Base-by-base conservation (phyloP, 495 filamentous ascomycete genomes). In the Penicillium simplicissimum region DNA sequence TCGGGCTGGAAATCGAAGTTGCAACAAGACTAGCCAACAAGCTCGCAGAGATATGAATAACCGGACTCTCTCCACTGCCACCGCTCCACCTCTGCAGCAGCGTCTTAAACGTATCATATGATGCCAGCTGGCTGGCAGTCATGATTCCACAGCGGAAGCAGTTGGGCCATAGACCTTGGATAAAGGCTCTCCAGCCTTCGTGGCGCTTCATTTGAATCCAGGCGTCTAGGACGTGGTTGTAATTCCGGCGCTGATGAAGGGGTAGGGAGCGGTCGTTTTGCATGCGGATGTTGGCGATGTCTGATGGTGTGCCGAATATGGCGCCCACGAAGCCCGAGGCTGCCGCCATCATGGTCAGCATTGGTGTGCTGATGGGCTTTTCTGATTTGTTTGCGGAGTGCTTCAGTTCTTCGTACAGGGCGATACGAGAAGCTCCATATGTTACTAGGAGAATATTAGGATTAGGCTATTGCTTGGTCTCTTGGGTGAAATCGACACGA, bases 231-330 rank as follows among this genome's bases (percentile, higher is more conserved):
- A 91, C 91, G 68, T 96, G 80, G 35, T 82, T 82, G 77, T 97
- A 97, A 74, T 93, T 90, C 13, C 90, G 83, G 3, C 89, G 85
- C 53, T 90, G 73, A 3, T 78, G 77, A 0, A 73, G 61, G 0
- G 91, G 86, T 9, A 94, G 83, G 0, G 92, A 84, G 21, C 87
- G 83, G 71, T 96, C 92, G 78, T 96, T 89, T 75, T 96, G 92
- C 92, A 97, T 97, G 55, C 92, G 89, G 40, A 96, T 91, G 71
- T 96, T 96, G 54, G 93, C 82, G 13, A 96, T 88, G 72, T 96
- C 92, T 51, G 91, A 92, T 0, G 90, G 88, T 69, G 94, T 96
- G 59, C 92, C 92, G 13, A 90, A 87, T 8, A 96, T 74, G 31
- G 92, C 92, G 43, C 92, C 92, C 0, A 93, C 68, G 70, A 94